These are phyloP conservation scores for Annulohypoxylon nitens DNA, from an alignment of 495 filamentous ascomycete genomes.

Conservation along the genomic window DNA sequence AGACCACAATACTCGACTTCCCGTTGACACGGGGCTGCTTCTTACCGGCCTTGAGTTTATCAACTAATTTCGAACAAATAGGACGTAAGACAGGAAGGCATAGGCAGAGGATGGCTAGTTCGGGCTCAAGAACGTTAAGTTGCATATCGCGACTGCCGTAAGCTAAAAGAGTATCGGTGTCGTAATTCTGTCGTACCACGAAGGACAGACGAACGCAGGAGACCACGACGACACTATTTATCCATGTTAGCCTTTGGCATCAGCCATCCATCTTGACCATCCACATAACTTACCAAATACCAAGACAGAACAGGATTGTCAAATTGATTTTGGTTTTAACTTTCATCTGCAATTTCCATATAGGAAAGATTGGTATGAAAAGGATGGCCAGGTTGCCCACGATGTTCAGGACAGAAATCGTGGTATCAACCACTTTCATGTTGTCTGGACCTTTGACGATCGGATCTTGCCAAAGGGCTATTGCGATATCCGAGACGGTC, in stretches of 20 bases:
- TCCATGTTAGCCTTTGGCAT: neutral
- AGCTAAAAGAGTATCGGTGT: neutral
- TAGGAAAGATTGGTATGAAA: constrained; percentile 53
- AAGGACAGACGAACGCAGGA: constrained; percentile 28
- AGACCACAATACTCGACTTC: neutral
- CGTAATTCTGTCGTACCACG: constrained; percentile 3
- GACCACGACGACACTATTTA: constrained; percentile 21
- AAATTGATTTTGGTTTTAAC: constrained; percentile 52
- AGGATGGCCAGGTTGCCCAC: constrained; percentile 56
- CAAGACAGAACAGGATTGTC: constrained; percentile 54
- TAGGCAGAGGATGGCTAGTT: constrained; percentile 33
- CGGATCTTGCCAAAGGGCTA: constrained; percentile 48
- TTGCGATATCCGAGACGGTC: constrained; percentile 40
- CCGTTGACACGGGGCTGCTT: neutral
- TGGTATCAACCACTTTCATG: constrained; percentile 42
- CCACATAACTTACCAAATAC: constrained; percentile 50
- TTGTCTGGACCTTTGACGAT: constrained; percentile 13
- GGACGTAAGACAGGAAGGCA: constrained; percentile 29
- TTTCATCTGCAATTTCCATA: constrained; percentile 56
- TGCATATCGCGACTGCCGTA: constrained; percentile 18
- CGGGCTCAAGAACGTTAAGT: constrained; percentile 39
- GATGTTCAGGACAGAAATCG: constrained; percentile 47
- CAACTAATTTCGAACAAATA: constrained; percentile 13
- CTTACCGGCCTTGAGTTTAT: neutral
- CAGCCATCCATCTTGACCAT: neutral